Percentiles rank a stretch among this genome's conserved stretches.
phyloP scores from a whole-genome alignment of 352 stramenopile species.

The Phytophthora aleatoria region DNA sequence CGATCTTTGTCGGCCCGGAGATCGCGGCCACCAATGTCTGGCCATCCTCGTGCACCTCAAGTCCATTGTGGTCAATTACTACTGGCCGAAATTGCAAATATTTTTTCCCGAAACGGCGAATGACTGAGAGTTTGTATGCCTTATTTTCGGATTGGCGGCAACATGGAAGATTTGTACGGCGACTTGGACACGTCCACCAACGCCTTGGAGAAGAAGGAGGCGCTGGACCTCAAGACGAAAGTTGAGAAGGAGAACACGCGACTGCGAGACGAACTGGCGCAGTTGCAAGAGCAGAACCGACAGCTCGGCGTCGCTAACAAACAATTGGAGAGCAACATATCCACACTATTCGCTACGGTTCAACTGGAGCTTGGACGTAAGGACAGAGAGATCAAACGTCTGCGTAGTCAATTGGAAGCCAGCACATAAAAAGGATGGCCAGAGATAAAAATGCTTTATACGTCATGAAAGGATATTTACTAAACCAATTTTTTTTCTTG shows the following conservation, averaged over 20 bases:
- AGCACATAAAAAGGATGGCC: background rate
- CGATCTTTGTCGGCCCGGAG: conserved; percentile 29
- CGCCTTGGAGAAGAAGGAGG: conserved; percentile 70
- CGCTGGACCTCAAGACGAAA: conserved; percentile 54
- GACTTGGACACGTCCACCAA: conserved; percentile 83
- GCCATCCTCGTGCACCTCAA: conserved; percentile 66
- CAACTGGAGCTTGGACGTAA: conserved; percentile 81
- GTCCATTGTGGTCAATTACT: conserved; percentile 45
- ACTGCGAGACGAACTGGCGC: conserved; percentile 58
- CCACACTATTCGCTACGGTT: conserved; percentile 71
- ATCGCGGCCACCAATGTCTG: conserved; percentile 50
- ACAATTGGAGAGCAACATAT: conserved; percentile 76
- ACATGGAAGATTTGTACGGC: conserved; percentile 73
- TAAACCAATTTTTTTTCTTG: conserved; percentile 23
- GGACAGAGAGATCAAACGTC: conserved; percentile 73
- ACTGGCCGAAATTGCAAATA: background rate
- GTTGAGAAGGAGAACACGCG: conserved; percentile 58
- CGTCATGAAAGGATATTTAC: conserved; percentile 18
- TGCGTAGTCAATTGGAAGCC: conserved; percentile 54
- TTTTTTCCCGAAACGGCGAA: conserved; percentile 26
- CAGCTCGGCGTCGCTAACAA: conserved; percentile 61
- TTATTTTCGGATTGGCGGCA: conserved; percentile 4
- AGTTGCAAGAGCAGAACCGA: conserved; percentile 68
- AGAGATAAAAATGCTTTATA: no score
- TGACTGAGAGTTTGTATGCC: conserved; percentile 24